These are phyloP conservation scores for Arctium lappa DNA, from an alignment of 129 eudicot species.

Conservation along the genomic window DNA sequence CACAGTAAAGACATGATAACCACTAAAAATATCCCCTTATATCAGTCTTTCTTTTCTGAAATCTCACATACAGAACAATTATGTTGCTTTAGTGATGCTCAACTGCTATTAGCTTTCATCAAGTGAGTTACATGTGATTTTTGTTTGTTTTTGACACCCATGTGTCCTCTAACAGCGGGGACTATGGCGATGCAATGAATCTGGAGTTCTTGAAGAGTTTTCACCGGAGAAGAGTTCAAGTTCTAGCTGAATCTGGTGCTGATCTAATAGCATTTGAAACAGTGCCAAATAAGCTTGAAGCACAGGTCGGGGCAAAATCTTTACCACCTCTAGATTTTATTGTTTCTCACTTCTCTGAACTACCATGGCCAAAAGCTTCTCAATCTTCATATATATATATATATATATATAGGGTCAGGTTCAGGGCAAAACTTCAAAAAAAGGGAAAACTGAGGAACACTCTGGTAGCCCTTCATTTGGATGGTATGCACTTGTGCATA, in stretches of 20 bases:
- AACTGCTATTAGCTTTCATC: background rate
- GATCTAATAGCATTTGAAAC: conserved; percentile 95
- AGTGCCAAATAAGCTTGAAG: conserved; percentile 89
- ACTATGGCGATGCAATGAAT: conserved; percentile 81
- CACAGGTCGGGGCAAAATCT: conserved; percentile 53
- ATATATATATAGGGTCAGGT: too few relatives aligned
- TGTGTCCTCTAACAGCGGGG: conserved; percentile 57
- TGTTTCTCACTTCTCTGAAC: conserved; percentile 1
- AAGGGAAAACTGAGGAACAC: too few relatives aligned
- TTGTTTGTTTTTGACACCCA: background rate
- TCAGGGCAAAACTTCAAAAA: too few relatives aligned
- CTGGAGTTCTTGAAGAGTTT: conserved; percentile 78
- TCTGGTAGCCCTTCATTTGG: too few relatives aligned
- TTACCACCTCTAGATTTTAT: background rate
- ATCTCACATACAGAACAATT: background rate
- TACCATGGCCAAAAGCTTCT: background rate
- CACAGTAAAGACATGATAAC: background rate
- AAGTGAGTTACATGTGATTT: background rate
- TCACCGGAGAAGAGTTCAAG: conserved; percentile 89
- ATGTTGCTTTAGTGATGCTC: background rate
- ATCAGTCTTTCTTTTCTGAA: background rate
- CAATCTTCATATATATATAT: background rate
- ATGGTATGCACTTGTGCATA: too few relatives aligned
- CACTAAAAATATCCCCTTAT: background rate
- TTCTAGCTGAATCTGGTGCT: conserved; percentile 88